Base-by-base conservation (phyloP, 1,139 yeast genomes). In the Pichia norvegensis region DNA sequence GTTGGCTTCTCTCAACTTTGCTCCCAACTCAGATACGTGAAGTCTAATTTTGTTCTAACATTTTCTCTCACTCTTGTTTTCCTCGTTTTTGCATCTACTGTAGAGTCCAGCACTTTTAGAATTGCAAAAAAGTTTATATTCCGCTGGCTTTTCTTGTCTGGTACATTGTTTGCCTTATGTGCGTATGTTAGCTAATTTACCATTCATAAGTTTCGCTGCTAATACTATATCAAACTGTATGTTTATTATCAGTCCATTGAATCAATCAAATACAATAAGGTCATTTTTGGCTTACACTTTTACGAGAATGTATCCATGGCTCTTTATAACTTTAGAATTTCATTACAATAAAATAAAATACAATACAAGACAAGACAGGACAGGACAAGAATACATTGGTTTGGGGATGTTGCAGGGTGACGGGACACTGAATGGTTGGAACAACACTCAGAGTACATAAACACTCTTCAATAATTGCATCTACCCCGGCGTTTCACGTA, bases 51-150 rank as follows among this genome's bases (percentile, higher is more conserved):
- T 21, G 82, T 87, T 57, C 58, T 80, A 43, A 80, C 88, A 0
- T 88, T 92, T 61, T 67, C 80, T n/a, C 71, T 85, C 29, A 83
- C 97, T 0, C 69, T 92, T 47, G 70, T 80, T 8, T 92, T 87
- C 68, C 97, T 97, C 0, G 94, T 92, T 1, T 88, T 88, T 72
- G 96, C 97, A 4, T 77, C 90, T 11, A 72, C 71, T 21, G 78
- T 81, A 8, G 75, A 74, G 42, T 79, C 86, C 2, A 10, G 23
- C 6, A 38, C 50, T n/a, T 25, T 14, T n/a, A 46, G 37, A 11
- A 60, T 73, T 55, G 66, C 69, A 72, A 72, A 47, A 68, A 67
- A 46, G 68, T 81, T 8, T 92, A 71, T 60, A 75, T 86, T 20
- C 97, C 97, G 1, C 65, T 87, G 46, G 80, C 85, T 1, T 87